Base-by-base conservation (phyloP, 169 alveolate species). In the Eimeria acervulina region DNA sequence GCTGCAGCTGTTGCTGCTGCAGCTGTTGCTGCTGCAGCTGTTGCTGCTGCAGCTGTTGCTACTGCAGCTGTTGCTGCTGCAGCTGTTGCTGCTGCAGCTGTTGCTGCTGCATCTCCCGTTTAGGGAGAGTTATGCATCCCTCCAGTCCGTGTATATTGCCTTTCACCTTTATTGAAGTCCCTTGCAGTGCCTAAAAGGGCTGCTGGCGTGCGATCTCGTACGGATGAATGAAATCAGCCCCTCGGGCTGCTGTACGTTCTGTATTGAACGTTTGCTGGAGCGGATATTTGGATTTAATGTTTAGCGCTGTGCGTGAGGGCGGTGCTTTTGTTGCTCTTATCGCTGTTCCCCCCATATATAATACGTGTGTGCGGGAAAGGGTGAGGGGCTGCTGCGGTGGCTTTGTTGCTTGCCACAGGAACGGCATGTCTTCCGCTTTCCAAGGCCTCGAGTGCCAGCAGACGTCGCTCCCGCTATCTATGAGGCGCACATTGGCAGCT, bases 401-500 rank as follows among this genome's bases (percentile, higher is more conserved):
- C 10, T 40, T 36, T 38, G 63, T 38, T 70, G 5, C 51, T 28
- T n/a, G 36, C 36, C 19, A 38, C 96, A 96, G 90, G 96, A 96
- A 59, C 88, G 90, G 80, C 98, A 98, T 96, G 94, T 94, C 95
- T 97, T 96, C 95, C 97, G 97, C 26, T 95, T 94, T 94, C 95
- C 97, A 51, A 87, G 98, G 94, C 99, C 99, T 26, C 84, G 63
- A n/a, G 81, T 78, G 66, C 97, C 97, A 7, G 90, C 96, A 17
- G 55, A 52, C 28, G 88, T 47, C 63, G 94, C 98, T 31, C 97
- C 98, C 12, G 98, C 98, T 97, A 98, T 99, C 36, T 99, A 99
- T 95, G 99, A 99, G 96, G 97, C 98, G 52, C 99, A 99, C 97
- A 97, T 99, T 61, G 99, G 99, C 70, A 85, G 97, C 95, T 96